Base-by-base conservation (phyloP, 176 grass and related monocot genomes). In the Chrysopogon serrulatus region DNA sequence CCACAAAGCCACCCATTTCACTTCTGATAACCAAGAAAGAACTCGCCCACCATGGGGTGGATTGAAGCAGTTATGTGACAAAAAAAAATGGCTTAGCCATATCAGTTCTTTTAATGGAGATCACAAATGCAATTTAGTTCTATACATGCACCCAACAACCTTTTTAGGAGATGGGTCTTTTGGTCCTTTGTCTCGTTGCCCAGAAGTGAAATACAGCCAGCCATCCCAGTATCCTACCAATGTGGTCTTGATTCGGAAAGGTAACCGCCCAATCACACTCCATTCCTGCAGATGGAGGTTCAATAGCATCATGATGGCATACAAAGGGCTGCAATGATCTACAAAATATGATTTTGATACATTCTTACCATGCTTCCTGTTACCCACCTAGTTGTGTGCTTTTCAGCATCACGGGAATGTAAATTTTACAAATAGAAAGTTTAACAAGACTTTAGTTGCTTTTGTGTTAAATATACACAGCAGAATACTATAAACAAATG, bases 241-340 rank as follows among this genome's bases (percentile, higher is more conserved):
- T 2, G 96, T 98, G 65, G 93, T 98, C 91, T 98, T 98, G 87
- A 98, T 94, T 63, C 93, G 85, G 90, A 98, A 98, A 77, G 96
- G 93, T 82, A 98, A 87, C 67, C 87, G 76, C 74, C 96, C 93
- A 41, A 94, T 88, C 61, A 98, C 89, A 24, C 87, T 90, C 91
- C 96, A 95, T 87, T 98, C 91, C 96, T 98, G 82, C 82, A 87
- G 39, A 67, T 35, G 60, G 69, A 76, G 79, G 59, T 82, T 87
- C 40, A 74, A 66, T 53, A 56, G 10, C 14, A 49, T 82, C 18
- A 51, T 9, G 44, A 57, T 49, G 53, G 84, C 24, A 83, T 37
- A 40, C 28, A 15, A 15, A 83, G 18, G 23, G 31, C 19, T 16
- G 3, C 59, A 39, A 45, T 21, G 51, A 17, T 74, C 14, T 31